Base-by-base conservation (phyloP, 805 yeast genomes). In the Metschnikowia colocasiae region DNA sequence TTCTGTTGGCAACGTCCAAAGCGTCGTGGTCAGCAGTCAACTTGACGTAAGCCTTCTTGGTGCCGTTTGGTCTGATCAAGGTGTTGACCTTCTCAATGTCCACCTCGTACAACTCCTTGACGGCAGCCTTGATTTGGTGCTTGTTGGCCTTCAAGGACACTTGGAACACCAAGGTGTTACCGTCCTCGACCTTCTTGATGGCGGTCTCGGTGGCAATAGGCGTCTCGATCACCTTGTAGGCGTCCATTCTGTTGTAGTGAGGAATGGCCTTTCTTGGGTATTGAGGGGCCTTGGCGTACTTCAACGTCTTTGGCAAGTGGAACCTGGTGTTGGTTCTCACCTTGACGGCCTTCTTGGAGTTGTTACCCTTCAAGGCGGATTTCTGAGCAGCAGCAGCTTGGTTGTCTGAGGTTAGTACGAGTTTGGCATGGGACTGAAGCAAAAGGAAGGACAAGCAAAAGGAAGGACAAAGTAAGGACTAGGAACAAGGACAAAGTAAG, bases 1-100 rank as follows among this genome's bases (percentile, higher is more conserved):
- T 94, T 81, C 94, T 89, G 96, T 91, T 91, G 75, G 99, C 99
- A 76, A 94, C 90, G 76, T 94, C 99, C 74, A 94, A 87, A 76
- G 98, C 98, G 80, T 94, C 99, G 83, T 84, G 87, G 79, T 94
- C 99, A 74, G 96, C 92, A 71, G 98, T 89, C 75, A 94, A 87
- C 82, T 95, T 89, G 74, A 94, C 92, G 84, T 86, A 94, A 73
- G 99, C 99, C 85, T 94, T 94, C 89, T 94, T 94, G 81, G 97
- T 87, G 78, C 99, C 99, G 78, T 94, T 91, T 75, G 99, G 97
- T 81, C 96, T 89, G 71, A 94, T 79, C 75, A 94, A 82, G 65
- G 99, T 94, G 92, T 94, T 91, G 72, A 94, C 90, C 78, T 87
- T 81, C 68, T 76, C 79, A 64, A 87, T 94, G 62, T 94, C 98